Base-by-base conservation (phyloP, 2,329 filamentous ascomycete species). In the Nectriaceae sp. region DNA sequence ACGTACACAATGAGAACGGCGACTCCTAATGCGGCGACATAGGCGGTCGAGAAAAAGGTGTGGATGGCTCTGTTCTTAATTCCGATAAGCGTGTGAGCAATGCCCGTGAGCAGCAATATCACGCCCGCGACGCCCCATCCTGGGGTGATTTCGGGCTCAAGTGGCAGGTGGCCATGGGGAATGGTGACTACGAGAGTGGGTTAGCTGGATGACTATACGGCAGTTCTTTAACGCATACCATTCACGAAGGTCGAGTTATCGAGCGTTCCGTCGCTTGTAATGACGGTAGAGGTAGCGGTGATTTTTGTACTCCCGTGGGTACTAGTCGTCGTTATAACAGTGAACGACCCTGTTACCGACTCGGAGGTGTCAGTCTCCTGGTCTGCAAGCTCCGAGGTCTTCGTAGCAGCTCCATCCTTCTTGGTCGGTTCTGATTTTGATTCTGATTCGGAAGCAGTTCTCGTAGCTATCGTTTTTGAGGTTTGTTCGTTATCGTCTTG, bases 1-100 rank as follows among this genome's bases (percentile, higher is more conserved):
- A 97, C 86, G 65, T 97, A 97, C 38, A 96, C 70, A 46, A 97
- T 90, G 19, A 97, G 75, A 3, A 96, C 87, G 0, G 88, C 83
- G 11, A 94, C 85, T 15, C 88, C 84, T 29, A 97, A 72, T 38
- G 85, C 81, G 19, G 82, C 78, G 21, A 94, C 74, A 59, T 88
- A 92, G 4, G 83, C 88, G 1, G 87, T 83, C 13, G 91, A 94
- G 48, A 96, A 79, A 67, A 88, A 95, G 15, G 88, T 85, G 64
- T 94, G 87, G 11, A 93, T 78, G 82, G 82, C 86, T 67, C 80
- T 79, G 62, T 90, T 90, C 69, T 90, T 93, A 62, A 96, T 90
- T 2, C 92, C 92, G 56, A 96, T 79, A 18, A 96, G 70, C 6
- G 83, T 79, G 64, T 94, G 87, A 5, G 82, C 74, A 8, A 79